Conservation (phyloP, 2,329 filamentous ascomycete species). For the Tolypocladium tundrense region DNA sequence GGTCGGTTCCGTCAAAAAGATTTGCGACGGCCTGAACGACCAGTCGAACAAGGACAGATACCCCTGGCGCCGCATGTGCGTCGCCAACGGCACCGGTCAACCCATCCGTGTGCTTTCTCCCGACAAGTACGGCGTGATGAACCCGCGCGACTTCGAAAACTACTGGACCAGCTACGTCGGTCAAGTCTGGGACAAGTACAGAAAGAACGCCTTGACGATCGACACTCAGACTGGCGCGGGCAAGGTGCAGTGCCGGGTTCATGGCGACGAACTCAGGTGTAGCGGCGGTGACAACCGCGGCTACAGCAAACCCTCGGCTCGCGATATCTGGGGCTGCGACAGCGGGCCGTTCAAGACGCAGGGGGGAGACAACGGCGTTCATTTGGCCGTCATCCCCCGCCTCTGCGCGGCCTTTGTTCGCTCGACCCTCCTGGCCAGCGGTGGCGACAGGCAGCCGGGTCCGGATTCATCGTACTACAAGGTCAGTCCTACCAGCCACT, state of each 20-base stretch:
- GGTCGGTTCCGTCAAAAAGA: constrained; percentile 20
- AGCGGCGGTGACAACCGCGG: constrained; percentile 24
- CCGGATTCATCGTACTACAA: constrained; percentile 33
- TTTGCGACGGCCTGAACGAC: constrained; percentile 29
- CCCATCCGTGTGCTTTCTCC: constrained; percentile 35
- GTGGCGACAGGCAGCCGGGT: constrained; percentile 35
- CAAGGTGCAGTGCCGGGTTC: constrained; percentile 27
- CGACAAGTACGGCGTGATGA: constrained; percentile 26
- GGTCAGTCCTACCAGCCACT: constrained; percentile 39
- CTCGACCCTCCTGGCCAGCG: constrained; percentile 32
- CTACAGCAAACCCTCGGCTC: constrained; percentile 30
- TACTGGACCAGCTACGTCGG: constrained; percentile 37
- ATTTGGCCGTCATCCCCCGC: constrained; percentile 32
- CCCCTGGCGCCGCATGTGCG: constrained; percentile 35
- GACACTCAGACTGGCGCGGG: constrained; percentile 30
- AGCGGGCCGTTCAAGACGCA: constrained; percentile 32
- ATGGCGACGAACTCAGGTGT: constrained; percentile 25
- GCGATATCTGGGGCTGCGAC: constrained; percentile 42
- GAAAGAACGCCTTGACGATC: constrained; percentile 25
- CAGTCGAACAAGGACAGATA: constrained; percentile 27
- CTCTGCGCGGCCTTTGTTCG: constrained; percentile 42
- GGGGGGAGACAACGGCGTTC: constrained; percentile 25
- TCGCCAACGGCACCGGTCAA: constrained; percentile 22
- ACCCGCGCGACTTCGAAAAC: constrained; percentile 22
- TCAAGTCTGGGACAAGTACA: constrained; percentile 34